Percentiles rank a stretch among this genome's conserved stretches.
These are phyloP conservation scores for Inonotus obliquus DNA, from an alignment of 1,284 basidiomycete genomes.

Conservation along the genomic window DNA sequence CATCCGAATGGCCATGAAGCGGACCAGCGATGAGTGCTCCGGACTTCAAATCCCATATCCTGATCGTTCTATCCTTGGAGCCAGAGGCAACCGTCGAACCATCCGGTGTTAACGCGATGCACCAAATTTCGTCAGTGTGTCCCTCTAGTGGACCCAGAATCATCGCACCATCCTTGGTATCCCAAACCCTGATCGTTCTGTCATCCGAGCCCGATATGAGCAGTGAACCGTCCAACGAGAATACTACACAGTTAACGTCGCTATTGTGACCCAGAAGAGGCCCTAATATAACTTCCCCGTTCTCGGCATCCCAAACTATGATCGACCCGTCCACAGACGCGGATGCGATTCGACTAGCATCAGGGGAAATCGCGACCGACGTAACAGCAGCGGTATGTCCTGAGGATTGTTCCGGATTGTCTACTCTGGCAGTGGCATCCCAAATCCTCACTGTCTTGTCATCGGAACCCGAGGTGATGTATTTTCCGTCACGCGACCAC, in stretches of 20 bases:
- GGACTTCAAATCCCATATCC: constrained; percentile 19
- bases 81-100: constrained; percentile 21
- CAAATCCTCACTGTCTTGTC: not conserved
- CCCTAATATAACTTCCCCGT: not conserved
- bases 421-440: not conserved
- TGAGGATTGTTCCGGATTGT: too few relatives aligned
- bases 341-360: not conserved
- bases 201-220: not conserved
- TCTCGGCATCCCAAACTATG: constrained; percentile 1
- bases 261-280: not conserved
- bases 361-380: not conserved
- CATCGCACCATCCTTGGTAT: not conserved
- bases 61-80: constrained; percentile 16
- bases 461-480: not conserved
- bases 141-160: constrained; percentile 26
- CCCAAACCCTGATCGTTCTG: constrained; percentile 1
- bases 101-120: constrained; percentile 23
- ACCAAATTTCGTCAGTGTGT: not conserved
- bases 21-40: not conserved
- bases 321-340: not conserved
- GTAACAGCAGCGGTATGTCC: not conserved
- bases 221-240: not conserved
- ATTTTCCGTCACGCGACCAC: not conserved
- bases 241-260: not conserved
- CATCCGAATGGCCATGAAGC: not conserved